phyloP scores from a whole-genome alignment of 2,329 filamentous ascomycete genomes.

The Fusarium staphyleae region DNA sequence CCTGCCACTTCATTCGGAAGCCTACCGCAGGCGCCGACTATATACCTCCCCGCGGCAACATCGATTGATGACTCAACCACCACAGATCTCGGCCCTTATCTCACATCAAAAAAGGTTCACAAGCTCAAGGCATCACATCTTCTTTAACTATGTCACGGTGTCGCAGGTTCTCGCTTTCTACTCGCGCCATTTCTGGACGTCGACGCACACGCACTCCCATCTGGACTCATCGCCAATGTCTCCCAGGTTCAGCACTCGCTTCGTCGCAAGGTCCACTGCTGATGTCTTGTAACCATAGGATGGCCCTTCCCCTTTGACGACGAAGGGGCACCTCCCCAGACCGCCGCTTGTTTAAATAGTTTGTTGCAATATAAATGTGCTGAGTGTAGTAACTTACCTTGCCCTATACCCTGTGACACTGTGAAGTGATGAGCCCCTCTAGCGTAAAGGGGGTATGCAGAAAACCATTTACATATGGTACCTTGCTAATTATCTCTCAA shows the following conservation, averaged over 20 bases:
- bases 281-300: conserved; percentile 44
- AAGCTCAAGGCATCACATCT: conserved; percentile 24
- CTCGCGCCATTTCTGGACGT: conserved; percentile 21
- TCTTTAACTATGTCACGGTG: conserved; percentile 39
- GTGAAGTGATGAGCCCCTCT: neutral
- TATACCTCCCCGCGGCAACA: conserved; percentile 11
- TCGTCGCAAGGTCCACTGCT: conserved; percentile 39
- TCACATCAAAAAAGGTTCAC: conserved; percentile 33
- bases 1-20: conserved; percentile 29
- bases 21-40: conserved; percentile 7
- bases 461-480: neutral
- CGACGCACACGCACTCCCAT: conserved; percentile 17
- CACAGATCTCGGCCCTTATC: conserved; percentile 18
- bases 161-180: conserved; percentile 36
- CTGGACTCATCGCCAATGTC: conserved; percentile 28
- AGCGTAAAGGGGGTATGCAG: neutral
- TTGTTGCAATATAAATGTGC: conserved; percentile 32
- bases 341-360: conserved; percentile 31
- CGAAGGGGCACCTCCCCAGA: conserved; percentile 33
- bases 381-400: conserved; percentile 7
- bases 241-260: conserved; percentile 41
- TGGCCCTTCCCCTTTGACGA: conserved; percentile 31
- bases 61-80: conserved; percentile 9
- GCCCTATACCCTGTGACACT: conserved; percentile 4
- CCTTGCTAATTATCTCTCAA: conserved; percentile 9